Percentiles rank a stretch among this genome's conserved stretches.
Evolutionary conservation across 2,329 filamentous ascomycete genomes (phyloP).

Genomic region (Ophiostoma populinum): DNA sequence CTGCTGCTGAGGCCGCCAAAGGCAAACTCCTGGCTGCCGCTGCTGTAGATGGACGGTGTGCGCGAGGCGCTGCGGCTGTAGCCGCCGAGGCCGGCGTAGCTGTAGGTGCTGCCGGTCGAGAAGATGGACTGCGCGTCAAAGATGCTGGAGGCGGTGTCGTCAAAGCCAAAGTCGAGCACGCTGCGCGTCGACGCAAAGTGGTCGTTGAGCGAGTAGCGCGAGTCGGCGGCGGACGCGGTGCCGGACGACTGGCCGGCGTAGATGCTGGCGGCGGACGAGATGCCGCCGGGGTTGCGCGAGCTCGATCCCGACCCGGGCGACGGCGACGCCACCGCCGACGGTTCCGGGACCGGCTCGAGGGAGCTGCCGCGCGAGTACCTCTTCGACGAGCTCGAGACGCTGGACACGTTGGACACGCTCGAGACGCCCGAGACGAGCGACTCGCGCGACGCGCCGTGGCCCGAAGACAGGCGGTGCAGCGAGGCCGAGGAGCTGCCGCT

Average conservation of each 20-base stretch:
- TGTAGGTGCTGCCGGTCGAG: slow-evolving; percentile 5
- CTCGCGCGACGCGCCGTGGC: slow-evolving; percentile 1
- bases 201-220: slow-evolving; percentile 28
- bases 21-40: background rate
- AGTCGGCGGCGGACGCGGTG: slow-evolving; percentile 20
- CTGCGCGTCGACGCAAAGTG: slow-evolving; percentile 29
- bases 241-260: slow-evolving; percentile 8
- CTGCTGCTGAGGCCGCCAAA: background rate
- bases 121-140: slow-evolving; percentile 16
- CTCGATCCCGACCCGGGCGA: background rate
- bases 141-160: slow-evolving; percentile 26
- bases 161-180: slow-evolving; percentile 30
- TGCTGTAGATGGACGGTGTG: background rate
- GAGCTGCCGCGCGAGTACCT: background rate
- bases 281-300: too few species aligned
- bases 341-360: background rate
- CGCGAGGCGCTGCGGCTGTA: slow-evolving; percentile 1
- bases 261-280: too few species aligned
- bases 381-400: background rate
- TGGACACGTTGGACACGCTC: background rate
- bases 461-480: slow-evolving; percentile 4
- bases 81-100: slow-evolving; percentile 1
- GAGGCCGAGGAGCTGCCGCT: slow-evolving; percentile 9
- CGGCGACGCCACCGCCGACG: background rate
- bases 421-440: slow-evolving; percentile 3